These are phyloP conservation scores for Geotrichum histeridarum DNA, from an alignment of 1,139 yeast species.

Conservation along the genomic window DNA sequence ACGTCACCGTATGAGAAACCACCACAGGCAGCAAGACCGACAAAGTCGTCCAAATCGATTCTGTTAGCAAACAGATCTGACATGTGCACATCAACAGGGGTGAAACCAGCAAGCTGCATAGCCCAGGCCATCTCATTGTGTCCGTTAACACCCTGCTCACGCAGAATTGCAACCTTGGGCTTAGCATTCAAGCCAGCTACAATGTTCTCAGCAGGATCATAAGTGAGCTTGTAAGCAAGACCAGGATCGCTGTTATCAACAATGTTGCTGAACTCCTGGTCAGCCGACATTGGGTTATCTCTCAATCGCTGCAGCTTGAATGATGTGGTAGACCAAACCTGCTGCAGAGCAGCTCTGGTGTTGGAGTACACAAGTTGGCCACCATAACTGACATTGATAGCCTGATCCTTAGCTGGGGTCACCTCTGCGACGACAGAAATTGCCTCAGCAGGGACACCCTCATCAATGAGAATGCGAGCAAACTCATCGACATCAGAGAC, in stretches of 20 bases:
- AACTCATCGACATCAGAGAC: conserved; percentile 57
- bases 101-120: conserved; percentile 92
- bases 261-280: conserved; percentile 74
- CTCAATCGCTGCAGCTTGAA: conserved; percentile 85
- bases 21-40: conserved; percentile 97
- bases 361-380: conserved; percentile 47
- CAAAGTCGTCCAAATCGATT: conserved; percentile 71
- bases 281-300: conserved; percentile 89
- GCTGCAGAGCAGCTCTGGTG: conserved; percentile 69
- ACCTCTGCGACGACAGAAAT: conserved; percentile 61
- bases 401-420: conserved; percentile 54
- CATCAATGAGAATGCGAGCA: conserved; percentile 47
- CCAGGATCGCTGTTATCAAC: conserved; percentile 87
- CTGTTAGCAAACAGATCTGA: conserved; percentile 76
- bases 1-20: conserved; percentile 99
- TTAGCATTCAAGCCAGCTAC: conserved; percentile 39
- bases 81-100: conserved; percentile 93
- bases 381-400: conserved; percentile 47
- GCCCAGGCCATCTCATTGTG: conserved; percentile 99
- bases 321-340: conserved; percentile 83
- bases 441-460: conserved; percentile 55
- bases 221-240: conserved; percentile 72
- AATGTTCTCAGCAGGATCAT: conserved; percentile 39
- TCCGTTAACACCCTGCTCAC: conserved; percentile 99
- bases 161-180: conserved; percentile 91